Evolutionary conservation across 2,329 filamentous ascomycete genomes (phyloP), one percentile per base, ranked within the genome.

Genomic region (Metarhizium robertsii): DNA sequence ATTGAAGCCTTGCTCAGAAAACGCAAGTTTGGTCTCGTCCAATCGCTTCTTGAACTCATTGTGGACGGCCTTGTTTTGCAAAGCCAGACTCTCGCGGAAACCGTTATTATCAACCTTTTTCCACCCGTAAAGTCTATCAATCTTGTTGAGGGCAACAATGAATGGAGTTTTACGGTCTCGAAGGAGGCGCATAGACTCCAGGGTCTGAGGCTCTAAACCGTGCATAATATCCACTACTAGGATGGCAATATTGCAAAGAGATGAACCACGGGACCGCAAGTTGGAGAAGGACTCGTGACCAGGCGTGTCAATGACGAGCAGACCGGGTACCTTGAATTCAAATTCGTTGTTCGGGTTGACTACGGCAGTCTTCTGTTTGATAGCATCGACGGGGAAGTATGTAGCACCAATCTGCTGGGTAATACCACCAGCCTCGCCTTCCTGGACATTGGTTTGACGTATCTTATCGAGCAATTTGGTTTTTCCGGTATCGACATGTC

Each of bases 231-330:
- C 94, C 64, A 99, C 92, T 46, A 99, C 95, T 62, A 99, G 78
- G 69, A 99, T 99, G 65, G 94, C 94, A 75, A 99, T 99, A 78
- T 99, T 99, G 75, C 95, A 99, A 57, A 99, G 88, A 14, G 92
- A 97, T 45, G 94, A 97, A 75, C 94, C 94, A 75, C 95, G 86
- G 62, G 92, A 96, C 67, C 95, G 88, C 61, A 99, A 76, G 75
- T 99, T 99, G 60, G 92, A 96, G 84, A 99, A 99, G 67, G 94
- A 99, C 84, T 99, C 94, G 91, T 99, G 94, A 77, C 94, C 94
- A 66, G 94, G 95, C 0, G 94, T 99, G 75, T 99, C 94, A 67
- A 99, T 99, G 67, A 99, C 85, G 62, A 99, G 77, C 55, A 99
- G 83, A 81, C 94, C 94, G 48, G 94, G 95, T 25, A 99, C 90